phyloP scores from a whole-genome alignment of 129 eudicot genomes.

The Cynara cardunculus region DNA sequence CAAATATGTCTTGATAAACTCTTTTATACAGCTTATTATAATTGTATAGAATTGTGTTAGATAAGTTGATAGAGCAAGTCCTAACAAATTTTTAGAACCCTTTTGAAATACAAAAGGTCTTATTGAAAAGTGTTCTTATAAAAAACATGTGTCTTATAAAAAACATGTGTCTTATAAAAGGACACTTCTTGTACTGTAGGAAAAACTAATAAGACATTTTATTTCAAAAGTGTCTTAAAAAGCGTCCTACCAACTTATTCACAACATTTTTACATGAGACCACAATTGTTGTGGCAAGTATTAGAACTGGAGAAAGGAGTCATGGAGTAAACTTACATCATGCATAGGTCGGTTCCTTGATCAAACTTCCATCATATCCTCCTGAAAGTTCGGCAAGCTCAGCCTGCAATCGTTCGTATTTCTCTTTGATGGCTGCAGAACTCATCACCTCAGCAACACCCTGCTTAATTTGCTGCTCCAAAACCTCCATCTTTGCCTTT shows the following conservation, averaged over 20 bases:
- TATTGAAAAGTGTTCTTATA: neutral
- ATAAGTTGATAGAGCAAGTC: too few species aligned
- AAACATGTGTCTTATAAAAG: too few species aligned
- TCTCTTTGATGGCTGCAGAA: conserved; percentile 46
- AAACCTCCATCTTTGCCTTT: conserved; percentile 51
- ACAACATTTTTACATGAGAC: neutral
- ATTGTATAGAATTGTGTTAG: too few species aligned
- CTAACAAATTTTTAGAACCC: too few species aligned
- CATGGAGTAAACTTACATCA: conserved; percentile 20
- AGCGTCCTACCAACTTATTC: neutral
- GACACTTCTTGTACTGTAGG: too few species aligned
- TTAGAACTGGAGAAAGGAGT: neutral
- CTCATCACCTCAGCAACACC: conserved; percentile 50
- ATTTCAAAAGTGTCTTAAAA: too few species aligned
- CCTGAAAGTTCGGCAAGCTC: conserved; percentile 51
- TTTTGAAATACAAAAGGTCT: too few species aligned
- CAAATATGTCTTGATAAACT: neutral
- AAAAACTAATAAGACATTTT: too few species aligned
- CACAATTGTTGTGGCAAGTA: neutral
- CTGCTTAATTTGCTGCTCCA: conserved; percentile 53
- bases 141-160: too few species aligned
- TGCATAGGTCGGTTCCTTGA: conserved; percentile 17
- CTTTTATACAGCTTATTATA: too few species aligned
- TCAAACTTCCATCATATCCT: conserved; percentile 45
- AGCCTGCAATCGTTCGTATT: conserved; percentile 43